Percentiles rank a stretch among this genome's conserved stretches.
These are phyloP conservation scores for Stachybotrys echinatus DNA, from an alignment of 2,329 filamentous ascomycete species.

Conservation along the genomic window DNA sequence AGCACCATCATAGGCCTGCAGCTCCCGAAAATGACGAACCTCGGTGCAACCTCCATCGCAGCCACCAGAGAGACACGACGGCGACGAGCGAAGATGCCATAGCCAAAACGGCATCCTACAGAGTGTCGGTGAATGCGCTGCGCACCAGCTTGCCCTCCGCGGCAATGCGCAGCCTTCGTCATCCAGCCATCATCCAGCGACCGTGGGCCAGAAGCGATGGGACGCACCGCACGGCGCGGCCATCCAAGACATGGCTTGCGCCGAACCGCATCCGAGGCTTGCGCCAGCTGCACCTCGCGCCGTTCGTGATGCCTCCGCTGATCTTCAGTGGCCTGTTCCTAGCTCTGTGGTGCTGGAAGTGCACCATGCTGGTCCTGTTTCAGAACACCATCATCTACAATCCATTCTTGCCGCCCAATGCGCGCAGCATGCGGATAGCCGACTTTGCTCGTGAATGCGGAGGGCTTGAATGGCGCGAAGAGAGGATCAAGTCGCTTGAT, in stretches of 20 bases:
- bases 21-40: too few relatives aligned
- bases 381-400: slow-evolving; percentile 83
- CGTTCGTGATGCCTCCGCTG: slow-evolving; percentile 43
- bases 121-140: too few relatives aligned
- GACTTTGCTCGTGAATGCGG: slow-evolving; percentile 57
- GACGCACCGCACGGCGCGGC: not conserved
- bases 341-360: slow-evolving; percentile 61
- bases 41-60: too few relatives aligned
- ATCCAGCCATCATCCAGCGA: not conserved
- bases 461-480: slow-evolving; percentile 63
- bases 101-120: too few relatives aligned
- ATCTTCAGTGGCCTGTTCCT: slow-evolving; percentile 63
- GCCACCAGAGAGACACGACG: too few relatives aligned
- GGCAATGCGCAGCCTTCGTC: not conserved
- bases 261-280: not conserved
- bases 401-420: slow-evolving; percentile 67
- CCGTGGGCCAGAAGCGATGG: not conserved
- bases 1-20: too few relatives aligned
- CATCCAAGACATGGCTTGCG: not conserved
- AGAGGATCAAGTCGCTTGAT: slow-evolving; percentile 55
- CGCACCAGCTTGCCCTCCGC: not conserved
- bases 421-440: slow-evolving; percentile 59
- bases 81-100: too few relatives aligned
- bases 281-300: not conserved
- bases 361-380: slow-evolving; percentile 68